Evolutionary conservation across 2,329 filamentous ascomycete species (phyloP), one percentile per base, ranked within the genome.

Genomic region (Fusarium poae): DNA sequence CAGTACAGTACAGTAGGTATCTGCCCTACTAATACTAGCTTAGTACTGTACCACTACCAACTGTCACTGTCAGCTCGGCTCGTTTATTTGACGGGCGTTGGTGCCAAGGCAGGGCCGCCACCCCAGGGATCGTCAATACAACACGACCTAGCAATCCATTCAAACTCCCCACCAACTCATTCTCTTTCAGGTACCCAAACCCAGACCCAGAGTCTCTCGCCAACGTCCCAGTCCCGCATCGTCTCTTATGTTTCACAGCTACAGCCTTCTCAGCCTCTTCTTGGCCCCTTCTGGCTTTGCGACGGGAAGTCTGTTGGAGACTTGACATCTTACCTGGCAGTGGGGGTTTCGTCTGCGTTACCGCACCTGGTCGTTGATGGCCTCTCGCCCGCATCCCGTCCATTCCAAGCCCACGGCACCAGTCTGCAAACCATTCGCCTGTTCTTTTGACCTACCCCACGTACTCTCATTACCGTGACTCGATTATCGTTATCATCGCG

Each of bases 221-320:
- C 50, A 68, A 68, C 63, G 49, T 46, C 43, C 27, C 43, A n/a
- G 27, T 45, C 35, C 30, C 23, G 15, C 35, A 57, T 44, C 35
- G 25, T 61, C 45, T 68, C 62, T 63, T 52, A 67, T 69, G 67
- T 70, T 69, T 63, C 67, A 70, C 67, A 45, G 32, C 35, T 21
- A 53, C 57, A 53, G 62, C 57, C 66, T 70, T 67, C 45, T 54
- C 62, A 69, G 66, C 66, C 67, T 69, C 42, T 43, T 63, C 46
- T 61, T 61, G 55, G 65, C 65, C 53, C 51, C 48, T 29, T 42
- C 52, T 58, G 53, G 53, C 52, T 62, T 57, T 53, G 53, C 49
- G 42, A 51, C 59, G 58, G 52, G 42, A 39, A 48, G 20, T 58
- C 48, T 51, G 51, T 62, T 69, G 44, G 44, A 60, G 58, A 58